These are phyloP conservation scores for Neurospora crassa DNA, from an alignment of 2,329 filamentous ascomycete genomes.

Conservation along the genomic window DNA sequence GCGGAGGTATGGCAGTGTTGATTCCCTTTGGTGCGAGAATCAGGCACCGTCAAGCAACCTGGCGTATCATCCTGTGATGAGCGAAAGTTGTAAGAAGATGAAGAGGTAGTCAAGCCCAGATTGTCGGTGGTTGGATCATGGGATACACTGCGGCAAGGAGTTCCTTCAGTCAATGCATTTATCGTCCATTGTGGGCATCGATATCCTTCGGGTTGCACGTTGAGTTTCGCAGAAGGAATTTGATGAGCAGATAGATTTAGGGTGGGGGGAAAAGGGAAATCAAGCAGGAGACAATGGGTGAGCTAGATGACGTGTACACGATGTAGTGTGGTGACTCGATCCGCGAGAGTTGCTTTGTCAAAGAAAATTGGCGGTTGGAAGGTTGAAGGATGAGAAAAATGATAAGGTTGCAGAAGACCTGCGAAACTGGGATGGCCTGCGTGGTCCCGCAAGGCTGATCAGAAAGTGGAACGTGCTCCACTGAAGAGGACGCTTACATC, in stretches of 20 bases:
- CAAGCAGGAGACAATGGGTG: not conserved
- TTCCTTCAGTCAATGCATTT: not conserved
- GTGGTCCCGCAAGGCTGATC: not conserved
- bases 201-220: not conserved
- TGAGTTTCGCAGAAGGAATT: not conserved
- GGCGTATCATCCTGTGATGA: slow-evolving; percentile 22
- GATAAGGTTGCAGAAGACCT: not conserved
- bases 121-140: not conserved
- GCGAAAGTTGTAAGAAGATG: not conserved
- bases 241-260: not conserved
- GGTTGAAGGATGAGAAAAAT: not conserved
- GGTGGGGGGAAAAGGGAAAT: not conserved
- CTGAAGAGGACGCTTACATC: not conserved
- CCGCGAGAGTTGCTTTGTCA: not conserved
- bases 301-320: not conserved
- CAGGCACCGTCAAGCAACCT: slow-evolving; percentile 20
- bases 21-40: slow-evolving; percentile 20
- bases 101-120: not conserved
- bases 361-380: not conserved
- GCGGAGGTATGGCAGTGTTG: slow-evolving; percentile 17
- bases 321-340: not conserved
- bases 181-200: not conserved
- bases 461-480: not conserved
- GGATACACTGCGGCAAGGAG: not conserved
- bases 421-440: not conserved